Base-by-base conservation (phyloP, 352 stramenopile species). In the Phytophthora europaea region DNA sequence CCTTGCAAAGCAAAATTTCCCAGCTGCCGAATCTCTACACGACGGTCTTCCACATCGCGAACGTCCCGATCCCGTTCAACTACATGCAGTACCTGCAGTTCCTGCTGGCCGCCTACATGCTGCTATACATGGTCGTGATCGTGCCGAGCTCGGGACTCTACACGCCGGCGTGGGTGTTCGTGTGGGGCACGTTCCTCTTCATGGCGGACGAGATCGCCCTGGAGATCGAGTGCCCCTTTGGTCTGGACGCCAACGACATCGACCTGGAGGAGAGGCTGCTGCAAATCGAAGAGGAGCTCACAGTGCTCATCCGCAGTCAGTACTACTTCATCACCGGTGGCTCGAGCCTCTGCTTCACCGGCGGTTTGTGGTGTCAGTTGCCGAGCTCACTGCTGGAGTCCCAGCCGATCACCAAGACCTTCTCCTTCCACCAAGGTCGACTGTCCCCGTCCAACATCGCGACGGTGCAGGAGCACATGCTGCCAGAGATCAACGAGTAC, bases 11-110 rank as follows among this genome's bases (percentile, higher is more conserved):
- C 33, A 91, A 91, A 70, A 88, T 94, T 26, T 68, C 85, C 18
- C 81, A 90, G 60, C 73, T 94, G 6, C 84, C 85, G 22, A 80
- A 80, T 22, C 69, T 94, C 15, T 94, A 94, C 73, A 92, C 87
- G 54, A 91, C 87, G 2, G 85, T 94, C 12, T 94, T 91, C 70
- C 90, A 91, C 70, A 93, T 94, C 67, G 85, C 87, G 34, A 94
- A 94, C 61, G 84, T 93, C 8, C 87, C 87, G 28, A 94, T 94
- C 55, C 87, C 87, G 60, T 94, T 94, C 84, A 92, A 92, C 74
- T 94, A 94, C 74, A 91, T 90, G 76, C 87, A 94, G 75, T 94
- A 92, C 59, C 76, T 93, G 3, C 82, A 91, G 72, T 75, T 88
- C 5, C 70, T 94, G 45, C 80, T 94, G 26, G 65, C 79, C 18